These are phyloP conservation scores for Fusarium pseudocircinatum DNA, from an alignment of 2,329 filamentous ascomycete genomes.

Conservation along the genomic window DNA sequence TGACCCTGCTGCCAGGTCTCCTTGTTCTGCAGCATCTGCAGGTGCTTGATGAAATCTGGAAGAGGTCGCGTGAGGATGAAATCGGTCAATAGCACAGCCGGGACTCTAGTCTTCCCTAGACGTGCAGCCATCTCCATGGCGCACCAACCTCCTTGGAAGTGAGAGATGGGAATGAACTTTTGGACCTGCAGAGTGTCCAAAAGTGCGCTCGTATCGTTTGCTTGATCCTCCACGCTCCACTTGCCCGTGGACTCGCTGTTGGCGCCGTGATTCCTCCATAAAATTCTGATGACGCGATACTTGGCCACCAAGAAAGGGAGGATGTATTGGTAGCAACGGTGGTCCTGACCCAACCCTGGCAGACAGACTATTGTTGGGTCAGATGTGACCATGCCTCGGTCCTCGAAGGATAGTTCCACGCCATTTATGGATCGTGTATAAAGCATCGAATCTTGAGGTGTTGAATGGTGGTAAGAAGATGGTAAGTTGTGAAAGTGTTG, in stretches of 20 bases:
- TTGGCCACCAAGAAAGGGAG: background rate
- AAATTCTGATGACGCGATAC: background rate
- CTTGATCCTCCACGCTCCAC: background rate
- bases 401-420: background rate
- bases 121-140: background rate
- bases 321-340: background rate
- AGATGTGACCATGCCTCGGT: background rate
- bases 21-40: background rate
- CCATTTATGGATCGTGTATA: background rate
- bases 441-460: background rate
- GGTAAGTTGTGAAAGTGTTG: background rate
- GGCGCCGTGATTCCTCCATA: background rate
- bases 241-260: rapidly evolving
- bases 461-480: background rate
- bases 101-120: background rate
- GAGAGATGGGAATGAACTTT: background rate
- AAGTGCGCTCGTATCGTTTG: background rate
- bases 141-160: background rate
- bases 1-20: background rate
- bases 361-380: background rate
- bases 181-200: background rate
- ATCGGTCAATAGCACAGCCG: background rate
- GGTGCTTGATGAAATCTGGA: background rate
- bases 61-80: background rate
- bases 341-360: background rate